phyloP scores from a whole-genome alignment of 164 flowering plant species.

The Aristolochia fimbriata region DNA sequence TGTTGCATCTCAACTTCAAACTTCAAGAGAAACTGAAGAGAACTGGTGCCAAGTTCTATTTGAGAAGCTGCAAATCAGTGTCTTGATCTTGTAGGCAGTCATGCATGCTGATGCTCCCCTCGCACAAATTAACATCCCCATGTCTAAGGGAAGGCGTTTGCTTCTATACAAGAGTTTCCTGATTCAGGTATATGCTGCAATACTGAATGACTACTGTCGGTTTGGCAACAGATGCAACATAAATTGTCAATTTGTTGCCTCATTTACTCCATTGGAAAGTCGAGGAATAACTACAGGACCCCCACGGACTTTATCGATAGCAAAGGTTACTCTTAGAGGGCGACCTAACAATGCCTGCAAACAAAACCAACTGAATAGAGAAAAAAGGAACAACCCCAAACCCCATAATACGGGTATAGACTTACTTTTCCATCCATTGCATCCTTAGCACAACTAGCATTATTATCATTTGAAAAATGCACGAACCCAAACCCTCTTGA shows the following conservation, averaged over 20 bases:
- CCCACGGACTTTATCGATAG: constrained; percentile 74
- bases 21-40: too few relatives aligned
- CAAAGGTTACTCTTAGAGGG: constrained; percentile 69
- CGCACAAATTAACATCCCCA: not conserved
- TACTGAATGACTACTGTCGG: too few relatives aligned
- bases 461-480: constrained; percentile 43
- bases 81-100: too few relatives aligned
- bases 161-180: not conserved
- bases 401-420: not conserved
- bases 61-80: too few relatives aligned
- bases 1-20: too few relatives aligned
- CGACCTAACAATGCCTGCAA: constrained; percentile 73
- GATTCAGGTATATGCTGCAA: too few relatives aligned
- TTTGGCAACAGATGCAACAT: too few relatives aligned
- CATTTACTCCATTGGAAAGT: constrained; percentile 15
- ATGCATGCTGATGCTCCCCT: too few relatives aligned
- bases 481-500: constrained; percentile 93
- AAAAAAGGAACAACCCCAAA: not conserved
- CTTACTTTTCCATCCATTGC: constrained; percentile 87
- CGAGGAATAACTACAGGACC: constrained; percentile 78
- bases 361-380: not conserved
- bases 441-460: constrained; percentile 64
- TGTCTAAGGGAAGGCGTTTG: not conserved
- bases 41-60: too few relatives aligned
- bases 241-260: not conserved